Conservation (phyloP, 2,329 filamentous ascomycete species). For the Hypomyces perniciosus region DNA sequence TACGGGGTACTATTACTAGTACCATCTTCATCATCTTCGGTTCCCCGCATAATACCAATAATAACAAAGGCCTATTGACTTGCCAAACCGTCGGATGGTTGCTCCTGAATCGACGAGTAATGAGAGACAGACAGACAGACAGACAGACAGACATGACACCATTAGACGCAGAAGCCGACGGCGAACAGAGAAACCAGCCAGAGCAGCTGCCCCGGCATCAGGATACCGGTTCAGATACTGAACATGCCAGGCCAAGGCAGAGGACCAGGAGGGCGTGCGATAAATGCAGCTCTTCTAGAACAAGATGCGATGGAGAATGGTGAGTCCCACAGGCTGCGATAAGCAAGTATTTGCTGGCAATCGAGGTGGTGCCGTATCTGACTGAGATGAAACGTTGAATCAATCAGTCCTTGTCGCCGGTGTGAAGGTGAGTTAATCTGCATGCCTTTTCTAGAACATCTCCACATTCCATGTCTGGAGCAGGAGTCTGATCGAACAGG, state of each 20-base stretch:
- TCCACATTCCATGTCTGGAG: background rate
- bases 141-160: background rate
- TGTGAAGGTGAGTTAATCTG: slow-evolving; percentile 27
- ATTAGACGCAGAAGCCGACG: slow-evolving; percentile 10
- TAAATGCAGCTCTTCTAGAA: slow-evolving; percentile 33
- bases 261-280: slow-evolving; percentile 26
- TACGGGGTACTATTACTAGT: too few relatives aligned
- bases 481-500: background rate
- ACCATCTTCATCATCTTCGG: too few relatives aligned
- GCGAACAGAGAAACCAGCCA: slow-evolving; percentile 5
- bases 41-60: too few relatives aligned
- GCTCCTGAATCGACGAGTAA: background rate
- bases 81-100: background rate
- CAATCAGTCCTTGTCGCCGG: slow-evolving; percentile 25
- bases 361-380: background rate
- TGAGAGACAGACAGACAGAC: background rate
- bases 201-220: background rate
- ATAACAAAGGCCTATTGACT: too few relatives aligned
- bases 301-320: slow-evolving; percentile 39
- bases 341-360: too few relatives aligned
- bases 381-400: slow-evolving; percentile 10
- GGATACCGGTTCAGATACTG: slow-evolving; percentile 5
- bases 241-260: slow-evolving; percentile 23
- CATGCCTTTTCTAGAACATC: background rate
- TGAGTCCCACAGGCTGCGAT: slow-evolving; percentile 19